Evolutionary conservation across 2,329 filamentous ascomycete species (phyloP).

Genomic region (Neurospora crassa): DNA sequence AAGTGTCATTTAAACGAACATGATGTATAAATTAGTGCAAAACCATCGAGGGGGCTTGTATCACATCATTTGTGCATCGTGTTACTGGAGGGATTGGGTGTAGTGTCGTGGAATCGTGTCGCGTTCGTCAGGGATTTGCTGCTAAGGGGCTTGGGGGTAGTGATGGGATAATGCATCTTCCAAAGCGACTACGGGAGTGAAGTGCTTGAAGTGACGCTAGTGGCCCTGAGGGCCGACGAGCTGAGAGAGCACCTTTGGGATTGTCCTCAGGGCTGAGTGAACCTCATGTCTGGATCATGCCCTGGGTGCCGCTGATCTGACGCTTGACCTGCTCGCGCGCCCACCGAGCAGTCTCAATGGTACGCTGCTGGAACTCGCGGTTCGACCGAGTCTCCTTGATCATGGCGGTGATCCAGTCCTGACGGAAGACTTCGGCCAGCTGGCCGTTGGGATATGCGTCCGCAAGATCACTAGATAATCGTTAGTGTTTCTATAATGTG

Average conservation of each 20-base stretch:
- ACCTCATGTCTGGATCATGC: constrained; percentile 41
- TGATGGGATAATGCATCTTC: constrained; percentile 8
- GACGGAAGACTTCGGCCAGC: constrained; percentile 72
- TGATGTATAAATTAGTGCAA: constrained; percentile 1
- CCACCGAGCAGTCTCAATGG: constrained; percentile 92
- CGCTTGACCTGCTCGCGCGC: constrained; percentile 95
- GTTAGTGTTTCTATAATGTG: constrained; percentile 25
- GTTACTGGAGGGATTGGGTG: neutral
- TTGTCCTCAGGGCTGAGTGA: constrained; percentile 8
- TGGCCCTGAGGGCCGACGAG: constrained; percentile 5
- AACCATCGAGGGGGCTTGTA: neutral
- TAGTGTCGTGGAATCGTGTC: constrained; percentile 8
- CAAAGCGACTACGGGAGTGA: constrained; percentile 2
- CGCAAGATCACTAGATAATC: constrained; percentile 64
- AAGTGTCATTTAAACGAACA: constrained; percentile 10
- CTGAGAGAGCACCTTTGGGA: constrained; percentile 2
- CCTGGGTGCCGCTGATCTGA: constrained; percentile 52
- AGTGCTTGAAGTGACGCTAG: constrained; percentile 7
- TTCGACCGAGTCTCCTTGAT: constrained; percentile 88
- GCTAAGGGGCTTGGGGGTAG: constrained; percentile 6
- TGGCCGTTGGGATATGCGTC: constrained; percentile 90
- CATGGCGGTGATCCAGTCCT: constrained; percentile 82
- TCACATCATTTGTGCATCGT: neutral
- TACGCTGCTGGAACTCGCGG: constrained; percentile 75
- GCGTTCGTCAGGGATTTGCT: constrained; percentile 5